Evolutionary conservation across 192 early-diverging fungal species (phyloP), one percentile per base, ranked within the genome.

Genomic region (Umbelopsis ramanniana): DNA sequence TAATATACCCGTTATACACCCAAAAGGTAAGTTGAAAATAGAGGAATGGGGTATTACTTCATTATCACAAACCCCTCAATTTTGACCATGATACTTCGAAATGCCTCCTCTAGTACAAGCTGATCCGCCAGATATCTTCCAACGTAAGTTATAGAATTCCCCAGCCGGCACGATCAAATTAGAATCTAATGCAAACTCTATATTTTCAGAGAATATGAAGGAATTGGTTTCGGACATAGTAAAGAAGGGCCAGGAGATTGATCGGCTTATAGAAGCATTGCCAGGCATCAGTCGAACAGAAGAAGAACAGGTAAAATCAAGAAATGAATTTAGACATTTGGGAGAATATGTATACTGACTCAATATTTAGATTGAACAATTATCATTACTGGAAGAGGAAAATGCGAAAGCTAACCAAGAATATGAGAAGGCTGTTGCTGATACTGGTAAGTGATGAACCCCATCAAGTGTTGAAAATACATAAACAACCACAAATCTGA

Each of bases 201-300:
- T 12, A 43, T 43, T 43, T 5, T 43, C 40, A 84, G 83, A 74
- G 24, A 82, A 79, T 37, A 76, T 80, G 55, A 76, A 82, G 54
- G 85, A 86, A 73, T 67, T 86, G 8, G 85, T 76, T 11, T 45
- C 83, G 11, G 85, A 86, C 71, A 74, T 86, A 43, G 78, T 78
- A 19, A 83, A 82, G n/a, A 81, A 86, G 52, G 81, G 83, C 1
- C 82, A 86, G 40, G 85, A 86, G 52, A 80, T 86, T 26, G 85
- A 86, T 35, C 70, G 79, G 2, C 48, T 86, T 14, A 81, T 84
- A 69, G 83, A 86, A 26, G 78, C 74, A 43, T 38, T 86, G 15
- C 85, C 85, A 1, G 82, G 82, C 0, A 79, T 86, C 14, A 46
- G 80, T 14, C 75, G 79, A 46, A 80, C 79, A 1, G 83, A 82